Evolutionary conservation across 192 early-diverging fungal genomes (phyloP), one percentile per base, ranked within the genome.

Genomic region (Gigaspora rosea): DNA sequence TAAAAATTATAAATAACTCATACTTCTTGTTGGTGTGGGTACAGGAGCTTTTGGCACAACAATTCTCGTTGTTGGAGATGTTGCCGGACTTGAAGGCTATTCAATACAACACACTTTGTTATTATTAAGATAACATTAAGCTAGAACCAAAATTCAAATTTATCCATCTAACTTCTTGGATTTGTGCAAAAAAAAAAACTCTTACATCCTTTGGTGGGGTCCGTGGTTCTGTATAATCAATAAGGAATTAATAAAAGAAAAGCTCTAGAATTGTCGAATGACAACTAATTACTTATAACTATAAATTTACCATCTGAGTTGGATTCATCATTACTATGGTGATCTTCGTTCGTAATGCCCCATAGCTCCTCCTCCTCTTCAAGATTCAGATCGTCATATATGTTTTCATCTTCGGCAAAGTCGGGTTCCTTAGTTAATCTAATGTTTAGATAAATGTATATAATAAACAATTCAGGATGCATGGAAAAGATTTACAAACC

Each of bases 311-410:
- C 66, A 59, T 61, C 67, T 11, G 66, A 70, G 3, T 47, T 49
- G 32, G 52, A 72, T 35, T 86, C 78, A n/a, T 77, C 59, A 49
- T 71, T 78, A 33, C 79, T 71, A 18, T 81, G 81, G 66, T 87
- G 77, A 48, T 94, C 95, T 4, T 95, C 96, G 65, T 88, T 81
- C 13, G 87, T 87, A 20, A 95, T 86, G 56, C 90, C 88, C 90
- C 90, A 95, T 41, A 91, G 78, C 64, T 86, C 91, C 78, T 97
- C 96, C 32, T 95, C 94, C 54, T 97, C 96, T 72, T 95, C 95
- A 62, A 99, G 83, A 81, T 94, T 92, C 73, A 98, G 80, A 51
- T 96, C 94, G 75, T 98, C 95, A 83, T 99, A 98, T 57, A 98
- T 92, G 73, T 85, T 87, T 80, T 97, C 95, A 78, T 97, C 91